A percentile compares a stretch with the other conserved stretches of the same genome.
Conservation (phyloP, 2,329 filamentous ascomycete genomes). For the Pleomassaria siparia region DNA sequence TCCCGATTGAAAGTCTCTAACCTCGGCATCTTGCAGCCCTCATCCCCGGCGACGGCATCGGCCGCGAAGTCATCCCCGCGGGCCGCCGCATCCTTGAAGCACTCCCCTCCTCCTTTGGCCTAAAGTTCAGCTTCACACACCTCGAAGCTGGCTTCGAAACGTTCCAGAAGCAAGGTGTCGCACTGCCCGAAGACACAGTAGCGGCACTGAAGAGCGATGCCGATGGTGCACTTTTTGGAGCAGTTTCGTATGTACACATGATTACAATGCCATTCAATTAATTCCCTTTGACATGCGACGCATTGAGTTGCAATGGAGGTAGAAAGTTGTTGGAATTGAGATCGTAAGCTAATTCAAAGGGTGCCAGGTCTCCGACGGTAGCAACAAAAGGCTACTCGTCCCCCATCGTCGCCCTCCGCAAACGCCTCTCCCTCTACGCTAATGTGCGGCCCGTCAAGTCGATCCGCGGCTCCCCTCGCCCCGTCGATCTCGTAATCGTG, state of each 20-base stretch:
- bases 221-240: slow-evolving; percentile 94
- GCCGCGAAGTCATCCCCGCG: slow-evolving; percentile 94
- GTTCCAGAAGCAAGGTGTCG: slow-evolving; percentile 85
- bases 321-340: no score
- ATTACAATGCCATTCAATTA: background rate
- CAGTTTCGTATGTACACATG: slow-evolving; percentile 63
- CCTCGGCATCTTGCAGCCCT: no score
- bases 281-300: no score
- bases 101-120: slow-evolving; percentile 82
- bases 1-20: background rate
- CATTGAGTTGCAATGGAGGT: no score
- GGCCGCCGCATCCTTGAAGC: slow-evolving; percentile 90
- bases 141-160: slow-evolving; percentile 91
- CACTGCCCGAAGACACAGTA: slow-evolving; percentile 88
- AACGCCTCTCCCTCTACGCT: slow-evolving; percentile 91
- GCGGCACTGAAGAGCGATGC: slow-evolving; percentile 87
- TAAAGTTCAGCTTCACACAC: slow-evolving; percentile 93
- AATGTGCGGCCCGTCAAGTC: slow-evolving; percentile 97
- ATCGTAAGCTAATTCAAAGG: slow-evolving; percentile 4
- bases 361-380: slow-evolving; percentile 72
- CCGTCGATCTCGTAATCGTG: slow-evolving; percentile 96
- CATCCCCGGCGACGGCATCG: slow-evolving; percentile 97
- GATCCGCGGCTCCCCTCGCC: slow-evolving; percentile 61
- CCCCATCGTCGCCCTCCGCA: slow-evolving; percentile 94
- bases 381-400: slow-evolving; percentile 94